Evolutionary conservation across 768 basidiomycete species (phyloP).

Genomic region (Peribolospora kevripleyi): DNA sequence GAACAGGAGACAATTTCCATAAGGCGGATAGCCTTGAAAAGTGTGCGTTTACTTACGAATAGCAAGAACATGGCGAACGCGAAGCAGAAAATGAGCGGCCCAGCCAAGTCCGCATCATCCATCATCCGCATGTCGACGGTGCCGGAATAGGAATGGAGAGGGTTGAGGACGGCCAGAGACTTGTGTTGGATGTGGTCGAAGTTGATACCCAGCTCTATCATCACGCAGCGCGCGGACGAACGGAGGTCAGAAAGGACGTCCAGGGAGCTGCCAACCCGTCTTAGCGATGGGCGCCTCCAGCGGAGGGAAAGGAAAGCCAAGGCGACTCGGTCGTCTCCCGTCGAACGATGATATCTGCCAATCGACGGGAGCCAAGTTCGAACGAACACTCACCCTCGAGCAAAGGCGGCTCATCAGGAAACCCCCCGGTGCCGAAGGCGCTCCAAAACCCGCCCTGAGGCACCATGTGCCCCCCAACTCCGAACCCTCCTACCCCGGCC

Average conservation of each 20-base stretch:
- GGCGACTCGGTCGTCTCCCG: neutral
- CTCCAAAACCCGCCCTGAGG: slow-evolving; percentile 67
- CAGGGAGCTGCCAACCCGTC: neutral
- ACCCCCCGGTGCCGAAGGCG: slow-evolving; percentile 80
- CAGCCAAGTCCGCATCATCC: slow-evolving; percentile 97
- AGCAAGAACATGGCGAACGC: slow-evolving; percentile 81
- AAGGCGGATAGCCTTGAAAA: neutral
- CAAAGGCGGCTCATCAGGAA: slow-evolving; percentile 85
- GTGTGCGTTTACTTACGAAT: slow-evolving; percentile 35
- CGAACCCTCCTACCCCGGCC: no score
- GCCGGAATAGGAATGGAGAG: slow-evolving; percentile 24
- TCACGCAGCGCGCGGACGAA: neutral
- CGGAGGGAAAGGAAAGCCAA: neutral
- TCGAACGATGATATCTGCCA: no score
- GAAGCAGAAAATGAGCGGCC: slow-evolving; percentile 82
- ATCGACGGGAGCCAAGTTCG: neutral
- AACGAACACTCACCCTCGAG: slow-evolving; percentile 46
- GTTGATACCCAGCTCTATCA: slow-evolving; percentile 82
- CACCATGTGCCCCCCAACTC: slow-evolving; percentile 42
- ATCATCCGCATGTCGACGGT: slow-evolving; percentile 69
- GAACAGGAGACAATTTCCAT: neutral
- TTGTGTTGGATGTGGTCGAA: slow-evolving; percentile 86
- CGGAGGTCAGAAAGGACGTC: neutral
- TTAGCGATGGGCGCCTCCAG: neutral
- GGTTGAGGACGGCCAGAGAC: slow-evolving; percentile 85